Evolutionary conservation across 176 grass and related monocot species (phyloP), one percentile per base, ranked within the genome.

Genomic region (Cocos nucifera): DNA sequence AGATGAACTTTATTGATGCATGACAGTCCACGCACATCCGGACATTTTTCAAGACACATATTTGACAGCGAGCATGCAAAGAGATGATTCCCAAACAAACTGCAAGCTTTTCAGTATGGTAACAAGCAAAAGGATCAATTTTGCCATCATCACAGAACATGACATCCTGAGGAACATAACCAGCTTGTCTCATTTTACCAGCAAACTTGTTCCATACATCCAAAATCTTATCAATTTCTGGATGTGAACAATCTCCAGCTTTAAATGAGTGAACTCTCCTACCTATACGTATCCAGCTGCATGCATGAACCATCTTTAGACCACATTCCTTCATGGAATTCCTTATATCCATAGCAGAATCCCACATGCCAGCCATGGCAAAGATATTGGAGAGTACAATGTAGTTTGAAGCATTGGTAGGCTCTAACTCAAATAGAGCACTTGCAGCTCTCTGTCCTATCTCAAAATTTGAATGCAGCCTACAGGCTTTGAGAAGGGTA

Each of bases 11-110:
- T 35, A 76, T 75, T 22, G 77, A 75, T 25, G 65, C 78, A 67
- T 89, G 86, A 25, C 86, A 89, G 61, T 89, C 77, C 50, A 78
- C 64, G 69, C 81, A 84, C 74, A 89, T 81, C n/a, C 77, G 68
- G 29, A 84, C 73, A 67, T 89, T 89, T 61, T 89, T 89, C n/a
- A 58, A 81, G 53, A 89, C 64, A 62, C 77, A 52, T 75, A 84
- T 71, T 0, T 70, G 77, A 10, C 80, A 59, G 60, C 59, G 25
- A 71, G 54, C 19, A 67, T 29, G 19, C 49, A 66, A 58, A 58
- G 77, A 84, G 52, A 84, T 75, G 49, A 89, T 77, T 21, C 86
- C 86, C 44, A 80, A 75, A 66, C 80, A 84, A 28, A 81, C 66
- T 0, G 77, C 74, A 48, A 89, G 61, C 49, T 73, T 83, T 75